Conservation (phyloP, 2,329 filamentous ascomycete genomes). For the Rhexocercosporidium sp. region DNA sequence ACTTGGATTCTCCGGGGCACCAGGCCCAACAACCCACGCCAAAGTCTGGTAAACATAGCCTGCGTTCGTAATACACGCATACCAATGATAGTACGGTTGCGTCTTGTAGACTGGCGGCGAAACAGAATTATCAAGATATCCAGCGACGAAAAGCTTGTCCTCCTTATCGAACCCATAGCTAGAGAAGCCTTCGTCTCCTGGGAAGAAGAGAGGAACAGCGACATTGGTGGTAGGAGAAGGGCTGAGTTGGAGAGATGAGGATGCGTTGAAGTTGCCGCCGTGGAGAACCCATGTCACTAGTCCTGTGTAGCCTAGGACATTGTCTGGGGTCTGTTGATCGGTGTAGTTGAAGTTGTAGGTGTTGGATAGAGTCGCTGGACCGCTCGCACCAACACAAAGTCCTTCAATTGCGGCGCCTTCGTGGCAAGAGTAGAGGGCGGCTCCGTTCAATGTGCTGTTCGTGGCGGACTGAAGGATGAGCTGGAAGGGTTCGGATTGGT, state of each 20-base stretch:
- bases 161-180: slow-evolving; percentile 48
- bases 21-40: slow-evolving; percentile 48
- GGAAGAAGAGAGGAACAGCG: slow-evolving; percentile 48
- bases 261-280: slow-evolving; percentile 39
- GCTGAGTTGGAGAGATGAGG: slow-evolving; percentile 45
- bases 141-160: slow-evolving; percentile 46
- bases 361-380: slow-evolving; percentile 29
- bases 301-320: slow-evolving; percentile 33
- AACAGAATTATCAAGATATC: slow-evolving; percentile 47
- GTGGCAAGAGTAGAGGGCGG: slow-evolving; percentile 50
- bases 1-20: slow-evolving; percentile 50
- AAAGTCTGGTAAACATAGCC: slow-evolving; percentile 51
- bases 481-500: slow-evolving; percentile 50
- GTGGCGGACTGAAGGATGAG: slow-evolving; percentile 46
- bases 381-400: slow-evolving; percentile 45
- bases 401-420: slow-evolving; percentile 54
- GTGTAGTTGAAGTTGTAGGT: slow-evolving; percentile 41
- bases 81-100: slow-evolving; percentile 47
- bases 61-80: slow-evolving; percentile 49
- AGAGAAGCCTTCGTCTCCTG: slow-evolving; percentile 33
- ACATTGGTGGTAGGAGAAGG: slow-evolving; percentile 48
- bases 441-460: slow-evolving; percentile 46
- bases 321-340: slow-evolving; percentile 34
- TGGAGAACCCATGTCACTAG: slow-evolving; percentile 34
- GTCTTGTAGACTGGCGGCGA: slow-evolving; percentile 39